Evolutionary conservation across 2,329 filamentous ascomycete genomes (phyloP).

Genomic region (Pseudopyrenochaeta lycopersici): DNA sequence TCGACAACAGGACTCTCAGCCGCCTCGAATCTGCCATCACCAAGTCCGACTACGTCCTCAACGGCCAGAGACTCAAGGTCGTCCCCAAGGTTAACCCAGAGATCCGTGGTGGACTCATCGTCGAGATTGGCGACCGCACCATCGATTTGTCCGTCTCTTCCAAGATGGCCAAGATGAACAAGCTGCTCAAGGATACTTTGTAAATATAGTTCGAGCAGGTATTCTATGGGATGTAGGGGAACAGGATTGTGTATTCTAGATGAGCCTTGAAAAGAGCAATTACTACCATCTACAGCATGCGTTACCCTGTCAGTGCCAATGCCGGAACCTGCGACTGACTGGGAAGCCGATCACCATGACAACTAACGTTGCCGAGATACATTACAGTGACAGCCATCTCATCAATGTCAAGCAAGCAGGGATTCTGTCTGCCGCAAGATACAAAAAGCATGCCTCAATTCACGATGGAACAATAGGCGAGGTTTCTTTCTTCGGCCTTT

Average conservation of each 20-base stretch:
- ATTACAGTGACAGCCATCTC: too few relatives aligned
- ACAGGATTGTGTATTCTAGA: slow-evolving; percentile 48
- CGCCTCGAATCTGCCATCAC: slow-evolving; percentile 87
- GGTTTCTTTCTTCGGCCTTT: too few relatives aligned
- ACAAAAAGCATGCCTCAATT: too few relatives aligned
- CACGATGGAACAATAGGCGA: too few relatives aligned
- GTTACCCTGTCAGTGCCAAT: not conserved
- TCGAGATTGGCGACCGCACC: slow-evolving; percentile 97
- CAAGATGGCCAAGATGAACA: slow-evolving; percentile 99
- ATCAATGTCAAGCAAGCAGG: too few relatives aligned
- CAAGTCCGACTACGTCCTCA: slow-evolving; percentile 87
- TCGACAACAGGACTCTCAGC: slow-evolving; percentile 85
- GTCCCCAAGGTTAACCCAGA: slow-evolving; percentile 95
- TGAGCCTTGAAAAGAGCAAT: slow-evolving; percentile 37
- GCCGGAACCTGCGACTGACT: too few relatives aligned
- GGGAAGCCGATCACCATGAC: too few relatives aligned
- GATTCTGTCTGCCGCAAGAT: too few relatives aligned
- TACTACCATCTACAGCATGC: slow-evolving; percentile 15
- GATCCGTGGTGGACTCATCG: slow-evolving; percentile 90
- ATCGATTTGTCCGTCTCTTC: slow-evolving; percentile 96
- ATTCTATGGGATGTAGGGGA: slow-evolving; percentile 19
- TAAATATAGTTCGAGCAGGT: slow-evolving; percentile 67
- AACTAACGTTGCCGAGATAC: too few relatives aligned
- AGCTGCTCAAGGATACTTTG: slow-evolving; percentile 94
- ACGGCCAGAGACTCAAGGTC: slow-evolving; percentile 98